Evolutionary conservation across 164 flowering plant genomes (phyloP), one percentile per base, ranked within the genome.

Genomic region (Kalanchoe fedtschenkoi): DNA sequence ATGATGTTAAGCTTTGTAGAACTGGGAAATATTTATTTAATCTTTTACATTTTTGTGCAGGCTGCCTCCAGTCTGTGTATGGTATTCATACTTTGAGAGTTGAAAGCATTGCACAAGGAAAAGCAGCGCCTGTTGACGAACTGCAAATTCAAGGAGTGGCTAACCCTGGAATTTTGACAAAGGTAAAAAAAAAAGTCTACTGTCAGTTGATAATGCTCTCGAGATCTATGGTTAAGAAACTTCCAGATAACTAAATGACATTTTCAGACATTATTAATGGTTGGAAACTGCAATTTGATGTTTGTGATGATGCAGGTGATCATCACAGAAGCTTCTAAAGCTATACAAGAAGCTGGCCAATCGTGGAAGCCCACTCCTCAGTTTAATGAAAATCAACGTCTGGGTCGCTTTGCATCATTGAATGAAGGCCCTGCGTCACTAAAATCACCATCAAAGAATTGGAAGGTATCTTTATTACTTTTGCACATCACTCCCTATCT

Each of bases 111-210:
- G 79, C 88, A 19, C 79, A 44, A 68, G 95, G 95, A 37, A 84
- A 79, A 78, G 81, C 91, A 58, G 77, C 97, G 39, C 84, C 85
- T 6, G 91, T 89, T 15, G 95, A 89, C 77, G 89, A 87, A 75
- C 74, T 89, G 39, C 97, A 72, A 71, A 71, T 89, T 62, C 95
- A 89, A 75, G 97, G 97, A 57, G 74, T 89, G 55, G 67, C 74
- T 35, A 71, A 82, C 42, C 97, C 91, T 66, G 85, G 72, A 30
- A 56, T 70, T 57, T 60, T 89, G 66, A 82, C 88, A 70, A 85
- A 84, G 97, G 95, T 84, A 58, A 33, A 57, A 42, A 42, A 13
- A 42, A 19, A 2, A 47, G 26, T 47, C 22, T 47, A 22, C 8
- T 4, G 3, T 17, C 21, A 51, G 2, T 21, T 51, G 24, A 19